These are phyloP conservation scores for Orbilia javanica DNA, from an alignment of 2,329 filamentous ascomycete species.

Conservation along the genomic window DNA sequence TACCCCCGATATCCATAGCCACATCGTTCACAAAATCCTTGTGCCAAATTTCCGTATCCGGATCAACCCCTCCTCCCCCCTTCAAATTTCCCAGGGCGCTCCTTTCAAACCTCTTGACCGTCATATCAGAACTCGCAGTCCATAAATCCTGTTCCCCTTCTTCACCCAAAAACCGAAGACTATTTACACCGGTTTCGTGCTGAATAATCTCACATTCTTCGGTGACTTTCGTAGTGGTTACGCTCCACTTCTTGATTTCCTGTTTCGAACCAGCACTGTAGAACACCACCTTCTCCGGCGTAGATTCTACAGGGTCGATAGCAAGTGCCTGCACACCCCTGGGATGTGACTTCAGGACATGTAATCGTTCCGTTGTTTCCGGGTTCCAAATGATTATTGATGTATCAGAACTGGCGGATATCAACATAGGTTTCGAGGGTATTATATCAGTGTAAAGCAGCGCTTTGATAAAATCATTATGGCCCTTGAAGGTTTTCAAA, in stretches of 20 bases:
- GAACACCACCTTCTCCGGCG: conserved; percentile 70
- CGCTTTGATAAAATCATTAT: conserved; percentile 91
- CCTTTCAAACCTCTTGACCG: conserved; percentile 74
- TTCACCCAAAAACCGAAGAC: conserved; percentile 78
- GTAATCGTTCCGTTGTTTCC: conserved; percentile 75
- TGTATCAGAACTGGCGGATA: conserved; percentile 82
- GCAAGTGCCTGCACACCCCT: conserved; percentile 84
- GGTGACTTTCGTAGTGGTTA: conserved; percentile 69
- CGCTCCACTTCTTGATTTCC: conserved; percentile 81
- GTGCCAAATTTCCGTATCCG: conserved; percentile 72
- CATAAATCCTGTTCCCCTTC: conserved; percentile 77
- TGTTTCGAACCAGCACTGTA: conserved; percentile 85
- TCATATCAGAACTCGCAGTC: conserved; percentile 94
- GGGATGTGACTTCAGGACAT: conserved; percentile 81
- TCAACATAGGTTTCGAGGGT: conserved; percentile 66
- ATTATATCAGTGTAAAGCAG: conserved; percentile 69
- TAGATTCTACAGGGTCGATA: conserved; percentile 76
- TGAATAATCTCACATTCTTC: conserved; percentile 72
- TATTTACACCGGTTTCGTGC: conserved; percentile 93
- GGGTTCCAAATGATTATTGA: conserved; percentile 88
- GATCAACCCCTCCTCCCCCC: conserved; percentile 47
- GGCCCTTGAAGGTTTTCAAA: conserved; percentile 77
- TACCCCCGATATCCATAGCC: conserved; percentile 75
- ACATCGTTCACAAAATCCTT: conserved; percentile 92
- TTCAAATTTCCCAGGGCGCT: conserved; percentile 21